These are phyloP conservation scores for Durusdinium trenchii DNA, from an alignment of 73 alveolate genomes.

Conservation along the genomic window DNA sequence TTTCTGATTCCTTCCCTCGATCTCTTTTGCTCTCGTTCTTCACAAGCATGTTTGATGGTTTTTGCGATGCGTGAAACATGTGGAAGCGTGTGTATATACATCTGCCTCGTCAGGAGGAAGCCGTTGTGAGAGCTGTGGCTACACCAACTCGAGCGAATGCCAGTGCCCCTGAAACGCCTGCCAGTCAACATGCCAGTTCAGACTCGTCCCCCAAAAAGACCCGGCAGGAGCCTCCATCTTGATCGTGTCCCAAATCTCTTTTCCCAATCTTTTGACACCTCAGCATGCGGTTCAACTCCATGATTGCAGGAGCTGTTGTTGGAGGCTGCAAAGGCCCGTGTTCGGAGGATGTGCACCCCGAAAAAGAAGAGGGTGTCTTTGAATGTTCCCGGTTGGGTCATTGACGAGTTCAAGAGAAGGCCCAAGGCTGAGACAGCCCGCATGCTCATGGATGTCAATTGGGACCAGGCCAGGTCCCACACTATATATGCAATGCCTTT, in stretches of 20 bases:
- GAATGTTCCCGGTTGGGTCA: constrained; percentile 10
- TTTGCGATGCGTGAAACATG: no score
- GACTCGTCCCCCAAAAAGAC: background rate
- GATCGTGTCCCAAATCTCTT: background rate
- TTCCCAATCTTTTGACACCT: background rate
- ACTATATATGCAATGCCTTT: background rate
- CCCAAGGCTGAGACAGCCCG: background rate
- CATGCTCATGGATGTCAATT: background rate
- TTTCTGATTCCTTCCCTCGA: background rate
- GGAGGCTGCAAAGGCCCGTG: background rate
- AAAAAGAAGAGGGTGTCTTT: background rate
- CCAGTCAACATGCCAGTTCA: background rate
- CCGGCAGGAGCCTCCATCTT: background rate
- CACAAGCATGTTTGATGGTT: no score
- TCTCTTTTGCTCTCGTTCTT: no score
- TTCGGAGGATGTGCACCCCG: background rate
- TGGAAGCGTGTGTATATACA: no score
- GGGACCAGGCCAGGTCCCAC: background rate
- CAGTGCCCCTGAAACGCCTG: background rate
- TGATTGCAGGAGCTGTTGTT: background rate
- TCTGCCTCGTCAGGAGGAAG: no score
- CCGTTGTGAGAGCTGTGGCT: background rate
- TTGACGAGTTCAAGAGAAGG: background rate
- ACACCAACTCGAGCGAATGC: background rate
- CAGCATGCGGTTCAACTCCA: no score